phyloP scores from a whole-genome alignment of 805 yeast genomes.

The Teunomyces kruisii region DNA sequence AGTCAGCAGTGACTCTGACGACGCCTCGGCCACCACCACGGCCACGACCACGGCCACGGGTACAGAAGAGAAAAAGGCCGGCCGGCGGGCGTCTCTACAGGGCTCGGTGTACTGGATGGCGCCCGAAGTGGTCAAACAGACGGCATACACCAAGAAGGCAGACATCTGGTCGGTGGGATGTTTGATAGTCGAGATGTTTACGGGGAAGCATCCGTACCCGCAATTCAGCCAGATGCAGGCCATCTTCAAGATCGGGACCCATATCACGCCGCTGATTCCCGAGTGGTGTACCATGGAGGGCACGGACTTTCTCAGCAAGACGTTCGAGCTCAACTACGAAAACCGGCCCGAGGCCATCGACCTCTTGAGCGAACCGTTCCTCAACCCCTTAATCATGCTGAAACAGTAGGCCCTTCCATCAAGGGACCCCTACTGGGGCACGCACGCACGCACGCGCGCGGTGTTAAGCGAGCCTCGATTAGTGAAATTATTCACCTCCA shows the following conservation, averaged over 20 bases:
- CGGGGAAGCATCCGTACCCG: constrained; percentile 96
- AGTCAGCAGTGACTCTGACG: constrained; percentile 18
- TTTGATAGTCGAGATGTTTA: constrained; percentile 88
- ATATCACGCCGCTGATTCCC: constrained; percentile 79
- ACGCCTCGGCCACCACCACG: neutral
- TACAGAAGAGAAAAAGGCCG: constrained; percentile 26
- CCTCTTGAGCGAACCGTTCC: constrained; percentile 63
- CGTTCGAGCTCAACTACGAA: constrained; percentile 75
- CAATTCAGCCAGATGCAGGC: constrained; percentile 96
- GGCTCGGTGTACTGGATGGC: constrained; percentile 99
- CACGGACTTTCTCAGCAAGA: constrained; percentile 57
- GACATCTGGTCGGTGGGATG: constrained; percentile 99
- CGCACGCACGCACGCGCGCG: too few species aligned
- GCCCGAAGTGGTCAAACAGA: constrained; percentile 95
- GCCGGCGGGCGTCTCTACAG: constrained; percentile 76
- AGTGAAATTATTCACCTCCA: too few species aligned
- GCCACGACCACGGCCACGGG: neutral
- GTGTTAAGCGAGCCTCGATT: too few species aligned
- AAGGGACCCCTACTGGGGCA: too few species aligned
- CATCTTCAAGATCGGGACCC: constrained; percentile 87
- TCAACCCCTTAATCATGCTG: constrained; percentile 45
- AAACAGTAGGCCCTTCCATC: too few species aligned
- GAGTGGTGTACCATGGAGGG: constrained; percentile 68
- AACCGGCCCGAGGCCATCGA: constrained; percentile 74
- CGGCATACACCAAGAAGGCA: constrained; percentile 86